A percentile compares a stretch with the other conserved stretches of the same genome.
Evolutionary conservation across 2,329 filamentous ascomycete species (phyloP).

Genomic region (Hypomyces rosellus): DNA sequence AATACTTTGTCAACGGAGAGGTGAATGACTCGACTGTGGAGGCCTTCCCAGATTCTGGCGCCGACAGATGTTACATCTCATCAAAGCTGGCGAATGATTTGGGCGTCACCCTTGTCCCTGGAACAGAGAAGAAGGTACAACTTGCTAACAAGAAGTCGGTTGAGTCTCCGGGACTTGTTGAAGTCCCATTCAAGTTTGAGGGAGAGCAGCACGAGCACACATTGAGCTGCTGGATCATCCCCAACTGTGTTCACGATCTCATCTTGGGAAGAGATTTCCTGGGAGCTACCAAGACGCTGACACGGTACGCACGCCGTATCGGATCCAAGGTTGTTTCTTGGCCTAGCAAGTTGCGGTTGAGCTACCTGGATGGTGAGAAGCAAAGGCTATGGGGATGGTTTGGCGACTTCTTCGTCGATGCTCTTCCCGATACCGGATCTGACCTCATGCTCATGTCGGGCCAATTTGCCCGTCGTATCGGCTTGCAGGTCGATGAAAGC

Average conservation of each 20-base stretch:
- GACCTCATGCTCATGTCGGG: conserved; percentile 9
- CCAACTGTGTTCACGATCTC: conserved; percentile 3
- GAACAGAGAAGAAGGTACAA: background rate
- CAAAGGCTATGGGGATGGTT: conserved; percentile 4
- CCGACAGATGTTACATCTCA: background rate
- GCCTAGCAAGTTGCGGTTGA: background rate
- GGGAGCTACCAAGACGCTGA: conserved; percentile 4
- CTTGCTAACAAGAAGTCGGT: conserved; percentile 1
- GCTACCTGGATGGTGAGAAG: conserved; percentile 1
- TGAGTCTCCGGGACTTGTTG: background rate
- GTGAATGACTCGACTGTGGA: background rate
- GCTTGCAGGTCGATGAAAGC: background rate
- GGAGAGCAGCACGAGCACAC: background rate
- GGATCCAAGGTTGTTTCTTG: background rate
- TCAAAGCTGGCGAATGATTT: background rate
- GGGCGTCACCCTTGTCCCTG: background rate
- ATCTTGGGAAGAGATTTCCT: conserved; percentile 5
- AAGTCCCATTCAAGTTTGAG: background rate
- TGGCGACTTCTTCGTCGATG: conserved; percentile 1
- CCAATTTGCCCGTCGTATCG: conserved; percentile 7
- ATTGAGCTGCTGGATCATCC: conserved; percentile 1
- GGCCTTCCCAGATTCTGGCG: background rate
- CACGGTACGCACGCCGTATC: background rate
- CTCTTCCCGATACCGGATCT: conserved; percentile 11
- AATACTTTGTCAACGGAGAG: background rate